Conservation (phyloP, 192 early-diverging fungal species). For the Backusella luteola region DNA sequence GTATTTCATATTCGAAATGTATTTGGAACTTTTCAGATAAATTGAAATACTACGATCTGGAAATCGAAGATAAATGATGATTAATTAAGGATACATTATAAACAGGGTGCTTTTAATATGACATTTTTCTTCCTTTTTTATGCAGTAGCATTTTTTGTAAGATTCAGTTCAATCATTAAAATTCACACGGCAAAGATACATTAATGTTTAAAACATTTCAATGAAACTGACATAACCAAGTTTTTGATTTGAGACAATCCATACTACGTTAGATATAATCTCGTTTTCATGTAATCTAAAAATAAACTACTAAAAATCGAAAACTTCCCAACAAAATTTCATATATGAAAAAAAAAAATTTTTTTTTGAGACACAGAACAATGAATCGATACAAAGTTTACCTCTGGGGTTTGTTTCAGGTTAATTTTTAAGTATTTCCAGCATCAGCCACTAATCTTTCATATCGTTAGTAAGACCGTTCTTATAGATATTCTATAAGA, state of each 20-base stretch:
- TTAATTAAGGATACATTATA: not conserved
- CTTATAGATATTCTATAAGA: not conserved
- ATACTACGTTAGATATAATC: not conserved
- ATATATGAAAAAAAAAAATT: not conserved
- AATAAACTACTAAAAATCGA: not conserved
- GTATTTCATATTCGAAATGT: too few species aligned
- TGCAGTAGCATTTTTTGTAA: too few species aligned
- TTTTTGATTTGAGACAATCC: not conserved
- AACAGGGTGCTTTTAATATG: not conserved
- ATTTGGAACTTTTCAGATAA: too few species aligned
- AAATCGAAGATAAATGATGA: not conserved
- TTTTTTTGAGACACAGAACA: not conserved
- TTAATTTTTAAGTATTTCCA: not conserved
- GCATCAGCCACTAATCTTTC: not conserved
- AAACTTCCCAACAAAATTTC: not conserved
- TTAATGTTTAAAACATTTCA: not conserved
- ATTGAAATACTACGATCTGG: not conserved
- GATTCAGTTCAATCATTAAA: not conserved
- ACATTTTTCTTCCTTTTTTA: too few species aligned
- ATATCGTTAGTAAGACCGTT: not conserved
- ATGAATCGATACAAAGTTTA: not conserved
- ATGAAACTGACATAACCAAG: not conserved
- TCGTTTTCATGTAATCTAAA: not conserved
- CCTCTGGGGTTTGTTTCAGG: not conserved
- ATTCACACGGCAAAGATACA: not conserved